Base-by-base conservation (phyloP, 805 yeast genomes). In the Gaillardinia entomophila region DNA sequence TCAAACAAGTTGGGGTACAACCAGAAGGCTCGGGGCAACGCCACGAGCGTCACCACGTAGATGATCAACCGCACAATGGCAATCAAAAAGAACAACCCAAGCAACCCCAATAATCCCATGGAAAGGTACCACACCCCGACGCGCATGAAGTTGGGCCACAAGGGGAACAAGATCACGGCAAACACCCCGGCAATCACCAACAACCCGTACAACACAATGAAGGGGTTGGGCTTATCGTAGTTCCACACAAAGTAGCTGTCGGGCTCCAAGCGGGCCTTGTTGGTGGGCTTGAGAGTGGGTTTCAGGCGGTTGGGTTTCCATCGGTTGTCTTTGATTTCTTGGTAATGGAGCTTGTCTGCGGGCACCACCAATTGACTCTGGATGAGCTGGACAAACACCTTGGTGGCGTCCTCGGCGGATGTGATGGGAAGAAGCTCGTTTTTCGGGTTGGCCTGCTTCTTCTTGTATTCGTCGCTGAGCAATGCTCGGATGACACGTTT, bases 61-160 rank as follows among this genome's bases (percentile, higher is more conserved):
- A 92, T 53, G 26, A 89, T 67, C 53, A 89, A 65, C 51, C 98
- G 73, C 22, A 90, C 62, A 27, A 92, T 69, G 2, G 97, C 95
- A 46, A 84, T 57, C 14, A 61, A 82, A 43, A 92, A 82, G 58
- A 92, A 82, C 29, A 75, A 62, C 4, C 78, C 88, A 27, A 92
- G 67, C 24, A 90, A 60, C 0, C 84, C 88, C 41, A 92, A 62
- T 34, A 79, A 61, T 6, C 75, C 82, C 69, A 90, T 75, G 22
- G 96, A 83, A 33, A 87, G 54, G 55, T 88, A 92, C 84, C 95
- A 92, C 20, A 86, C 96, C 27, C 92, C 94, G 34, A 71, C 71
- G 55, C 95, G 80, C 92, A 92, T 79, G 59, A 81, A 77, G 24
- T 67, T 51, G 17, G 98, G 98, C 98, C 98, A 92, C 49, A 92